Percentiles rank a stretch among this genome's conserved stretches.
These are phyloP conservation scores for Endoconidiophora laricicola DNA, from an alignment of 2,329 filamentous ascomycete species.

Conservation along the genomic window DNA sequence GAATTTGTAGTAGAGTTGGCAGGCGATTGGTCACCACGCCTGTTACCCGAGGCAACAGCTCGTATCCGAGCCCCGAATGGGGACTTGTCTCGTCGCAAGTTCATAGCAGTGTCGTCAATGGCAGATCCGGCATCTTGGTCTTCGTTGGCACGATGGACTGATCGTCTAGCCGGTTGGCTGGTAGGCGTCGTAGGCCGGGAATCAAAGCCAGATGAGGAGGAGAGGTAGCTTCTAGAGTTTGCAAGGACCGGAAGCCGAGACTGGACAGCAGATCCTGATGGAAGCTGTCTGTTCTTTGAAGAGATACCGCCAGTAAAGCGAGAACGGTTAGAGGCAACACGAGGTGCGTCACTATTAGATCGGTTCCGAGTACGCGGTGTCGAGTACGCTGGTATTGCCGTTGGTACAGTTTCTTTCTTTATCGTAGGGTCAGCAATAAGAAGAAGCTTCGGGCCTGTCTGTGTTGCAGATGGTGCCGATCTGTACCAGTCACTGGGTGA, in stretches of 20 bases:
- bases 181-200: neutral
- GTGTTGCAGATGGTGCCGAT: slow-evolving; percentile 15
- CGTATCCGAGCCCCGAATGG: slow-evolving; percentile 23
- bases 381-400: neutral
- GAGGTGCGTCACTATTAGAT: slow-evolving; percentile 8
- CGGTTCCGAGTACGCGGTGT: slow-evolving; percentile 8
- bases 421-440: neutral
- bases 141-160: neutral
- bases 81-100: slow-evolving; percentile 3
- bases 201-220: neutral
- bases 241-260: slow-evolving; percentile 20
- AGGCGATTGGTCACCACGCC: slow-evolving; percentile 12
- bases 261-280: neutral
- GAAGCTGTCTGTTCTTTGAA: slow-evolving; percentile 3
- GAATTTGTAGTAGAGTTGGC: slow-evolving; percentile 18
- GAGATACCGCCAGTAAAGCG: slow-evolving; percentile 3
- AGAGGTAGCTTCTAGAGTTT: neutral
- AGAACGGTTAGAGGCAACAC: slow-evolving; percentile 11
- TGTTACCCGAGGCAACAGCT: slow-evolving; percentile 23
- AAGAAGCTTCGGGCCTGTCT: neutral
- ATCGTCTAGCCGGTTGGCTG: neutral
- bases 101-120: neutral
- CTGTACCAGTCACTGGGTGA: slow-evolving; percentile 55
- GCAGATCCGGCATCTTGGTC: neutral
- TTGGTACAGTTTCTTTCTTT: slow-evolving; percentile 1